These are phyloP conservation scores for Starmerella roubikii DNA, from an alignment of 805 yeast species.

Conservation along the genomic window DNA sequence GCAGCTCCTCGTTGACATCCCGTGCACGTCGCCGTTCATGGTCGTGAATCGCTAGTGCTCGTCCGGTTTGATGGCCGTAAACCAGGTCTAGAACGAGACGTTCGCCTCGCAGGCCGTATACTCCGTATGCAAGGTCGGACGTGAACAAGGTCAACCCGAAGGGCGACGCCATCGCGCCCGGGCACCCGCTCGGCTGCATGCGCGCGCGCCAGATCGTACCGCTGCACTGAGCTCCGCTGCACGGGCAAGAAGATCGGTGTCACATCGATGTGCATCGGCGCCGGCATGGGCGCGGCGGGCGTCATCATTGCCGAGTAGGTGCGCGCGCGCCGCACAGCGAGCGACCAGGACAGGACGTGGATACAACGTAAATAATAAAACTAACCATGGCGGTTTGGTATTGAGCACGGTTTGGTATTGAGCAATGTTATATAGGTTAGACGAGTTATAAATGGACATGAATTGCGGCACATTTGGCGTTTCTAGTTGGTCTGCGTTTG, in stretches of 20 bases:
- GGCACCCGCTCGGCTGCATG: constrained; percentile 85
- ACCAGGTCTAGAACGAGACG: constrained; percentile 89
- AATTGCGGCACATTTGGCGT: too few species aligned
- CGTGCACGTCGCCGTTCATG: constrained; percentile 60
- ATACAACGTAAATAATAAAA: too few species aligned
- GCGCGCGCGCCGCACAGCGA: too few species aligned
- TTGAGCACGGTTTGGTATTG: too few species aligned
- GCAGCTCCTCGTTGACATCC: constrained; percentile 78
- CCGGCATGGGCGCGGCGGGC: constrained; percentile 98
- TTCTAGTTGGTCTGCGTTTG: too few species aligned
- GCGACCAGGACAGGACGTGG: too few species aligned
- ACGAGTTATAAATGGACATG: too few species aligned
- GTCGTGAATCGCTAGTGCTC: constrained; percentile 92
- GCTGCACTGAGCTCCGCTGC: constrained; percentile 53
- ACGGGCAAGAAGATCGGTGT: constrained; percentile 70
- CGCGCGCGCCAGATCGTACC: constrained; percentile 93
- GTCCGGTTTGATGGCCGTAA: constrained; percentile 81
- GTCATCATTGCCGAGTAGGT: too few species aligned
- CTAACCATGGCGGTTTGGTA: too few species aligned
- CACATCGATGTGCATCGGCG: constrained; percentile 93
- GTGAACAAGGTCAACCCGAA: constrained; percentile 63
- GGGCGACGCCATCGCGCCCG: constrained; percentile 95
- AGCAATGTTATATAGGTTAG: too few species aligned
- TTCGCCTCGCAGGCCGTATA: constrained; percentile 89
- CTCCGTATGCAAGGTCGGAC: constrained; percentile 54